These are phyloP conservation scores for Dichotomocladium elegans DNA, from an alignment of 371 early-diverging fungal species.

Conservation along the genomic window DNA sequence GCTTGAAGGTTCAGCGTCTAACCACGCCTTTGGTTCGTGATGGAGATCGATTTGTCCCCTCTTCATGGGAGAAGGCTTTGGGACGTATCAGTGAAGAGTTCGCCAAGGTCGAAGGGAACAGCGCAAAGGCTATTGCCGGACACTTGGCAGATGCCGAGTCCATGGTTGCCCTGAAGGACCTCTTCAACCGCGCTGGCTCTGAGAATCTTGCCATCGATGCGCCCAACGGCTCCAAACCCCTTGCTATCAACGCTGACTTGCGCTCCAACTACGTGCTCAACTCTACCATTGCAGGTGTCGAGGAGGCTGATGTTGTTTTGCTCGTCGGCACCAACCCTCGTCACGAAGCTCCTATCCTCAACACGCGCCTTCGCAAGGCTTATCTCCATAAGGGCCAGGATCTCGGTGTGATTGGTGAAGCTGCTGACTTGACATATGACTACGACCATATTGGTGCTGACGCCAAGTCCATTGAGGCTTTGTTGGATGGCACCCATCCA, in stretches of 20 bases:
- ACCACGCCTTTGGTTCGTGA: slow-evolving; percentile 87
- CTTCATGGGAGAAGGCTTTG: slow-evolving; percentile 88
- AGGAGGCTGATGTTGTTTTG: slow-evolving; percentile 90
- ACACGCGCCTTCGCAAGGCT: slow-evolving; percentile 93
- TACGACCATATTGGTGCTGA: slow-evolving; percentile 81
- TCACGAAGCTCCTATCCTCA: slow-evolving; percentile 94
- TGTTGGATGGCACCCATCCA: slow-evolving; percentile 68
- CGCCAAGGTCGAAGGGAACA: slow-evolving; percentile 48
- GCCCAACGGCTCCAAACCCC: slow-evolving; percentile 50
- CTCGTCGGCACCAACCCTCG: slow-evolving; percentile 95
- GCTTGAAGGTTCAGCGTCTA: slow-evolving; percentile 92
- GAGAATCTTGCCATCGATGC: slow-evolving; percentile 84
- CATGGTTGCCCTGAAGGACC: slow-evolving; percentile 86
- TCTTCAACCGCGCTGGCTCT: slow-evolving; percentile 83
- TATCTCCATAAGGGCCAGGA: slow-evolving; percentile 81
- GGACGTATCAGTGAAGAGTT: slow-evolving; percentile 67
- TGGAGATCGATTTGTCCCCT: slow-evolving; percentile 80
- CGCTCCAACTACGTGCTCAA: slow-evolving; percentile 89
- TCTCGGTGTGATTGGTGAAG: slow-evolving; percentile 79
- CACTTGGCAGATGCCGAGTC: slow-evolving; percentile 88
- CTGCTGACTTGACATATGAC: slow-evolving; percentile 85
- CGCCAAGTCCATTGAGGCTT: slow-evolving; percentile 63
- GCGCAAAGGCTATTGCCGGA: slow-evolving; percentile 89
- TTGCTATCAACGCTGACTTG: slow-evolving; percentile 72
- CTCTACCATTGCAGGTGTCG: slow-evolving; percentile 81